phyloP scores from a whole-genome alignment of 2,329 filamentous ascomycete genomes.

The Graphiopsis chlorocephala region DNA sequence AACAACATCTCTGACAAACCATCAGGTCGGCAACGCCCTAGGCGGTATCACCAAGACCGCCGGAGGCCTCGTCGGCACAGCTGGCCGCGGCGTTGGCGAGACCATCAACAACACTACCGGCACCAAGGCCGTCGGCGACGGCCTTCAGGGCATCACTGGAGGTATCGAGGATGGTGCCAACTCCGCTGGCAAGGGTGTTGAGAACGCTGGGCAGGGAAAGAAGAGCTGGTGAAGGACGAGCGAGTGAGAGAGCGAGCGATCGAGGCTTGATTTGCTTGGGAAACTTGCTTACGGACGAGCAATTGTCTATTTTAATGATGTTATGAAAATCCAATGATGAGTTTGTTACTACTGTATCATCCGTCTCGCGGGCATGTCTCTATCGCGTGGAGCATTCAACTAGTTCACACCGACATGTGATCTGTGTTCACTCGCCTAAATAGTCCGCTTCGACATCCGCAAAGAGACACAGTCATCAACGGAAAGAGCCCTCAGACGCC shows the following conservation, averaged over 20 bases:
- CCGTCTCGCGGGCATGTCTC: background rate
- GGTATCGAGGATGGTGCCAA: slow-evolving; percentile 41
- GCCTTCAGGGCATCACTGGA: slow-evolving; percentile 40
- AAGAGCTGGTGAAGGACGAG: slow-evolving; percentile 21
- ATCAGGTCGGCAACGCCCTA: slow-evolving; percentile 47
- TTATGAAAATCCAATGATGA: background rate
- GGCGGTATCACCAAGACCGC: slow-evolving; percentile 53
- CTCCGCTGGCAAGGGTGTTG: slow-evolving; percentile 44
- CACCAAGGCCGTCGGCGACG: slow-evolving; percentile 41
- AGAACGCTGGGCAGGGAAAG: slow-evolving; percentile 48
- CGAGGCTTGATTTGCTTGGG: background rate
- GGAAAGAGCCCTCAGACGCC: too few species aligned
- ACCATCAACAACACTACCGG: slow-evolving; percentile 46
- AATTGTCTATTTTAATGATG: background rate
- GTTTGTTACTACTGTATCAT: background rate
- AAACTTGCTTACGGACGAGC: background rate
- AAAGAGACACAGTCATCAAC: too few species aligned
- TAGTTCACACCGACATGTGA: background rate
- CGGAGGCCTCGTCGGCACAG: slow-evolving; percentile 51
- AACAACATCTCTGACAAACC: slow-evolving; percentile 42
- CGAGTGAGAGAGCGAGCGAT: background rate
- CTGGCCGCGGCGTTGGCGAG: slow-evolving; percentile 43
- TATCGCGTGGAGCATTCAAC: too few species aligned
- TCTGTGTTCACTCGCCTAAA: background rate
- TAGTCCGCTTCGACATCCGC: background rate